Base-by-base conservation (phyloP, 768 basidiomycete species). In the Termitomyces sp. region DNA sequence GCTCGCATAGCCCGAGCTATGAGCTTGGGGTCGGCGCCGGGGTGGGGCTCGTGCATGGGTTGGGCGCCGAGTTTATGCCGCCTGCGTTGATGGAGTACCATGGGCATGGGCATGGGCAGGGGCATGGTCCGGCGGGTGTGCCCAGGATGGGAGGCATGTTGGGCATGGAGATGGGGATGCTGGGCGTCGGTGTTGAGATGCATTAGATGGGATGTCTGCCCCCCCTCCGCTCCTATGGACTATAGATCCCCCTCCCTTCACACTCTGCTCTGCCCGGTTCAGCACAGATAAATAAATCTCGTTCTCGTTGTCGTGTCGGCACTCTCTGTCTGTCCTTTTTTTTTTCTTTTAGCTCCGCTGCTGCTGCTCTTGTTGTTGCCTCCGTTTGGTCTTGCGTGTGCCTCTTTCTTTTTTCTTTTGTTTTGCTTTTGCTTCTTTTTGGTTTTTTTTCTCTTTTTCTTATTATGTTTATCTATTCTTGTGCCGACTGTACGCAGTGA, bases 181-280 rank as follows among this genome's bases (percentile, higher is more conserved):
- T 62, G 46, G 58, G 61, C n/a, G 62, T 62, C 26, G 58, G 61
- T 24, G 55, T 62, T 56, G 61, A 59, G 41, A 59, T 62, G 55
- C 53, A 52, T 14, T 49, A 49, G 48, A 33, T 20, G 10, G 5
- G 45, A 28, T 16, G 14, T 13, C 20, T 0, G n/a, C n/a, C n/a
- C 3, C 10, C 20, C 0, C 43, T 7, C 22, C 11, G 8, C 6
- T 16, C 16, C 7, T 46, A 11, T 48, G 30, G 47, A 48, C 28
- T 47, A n/a, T 47, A 47, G 46, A 48, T 32, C 28, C 30, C 28
- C n/a, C 10, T 1, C 3, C 20, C 11, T 4, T n/a, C 38, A 6
- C 18, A 2, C 38, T 36, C 35, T 14, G 35, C 18, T 8, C 38
- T 13, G 18, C 18, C 1, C 30, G 5, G 30, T 30, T 18, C 38